These are phyloP conservation scores for Madurella fahalii DNA, from an alignment of 2,329 filamentous ascomycete genomes.

Conservation along the genomic window DNA sequence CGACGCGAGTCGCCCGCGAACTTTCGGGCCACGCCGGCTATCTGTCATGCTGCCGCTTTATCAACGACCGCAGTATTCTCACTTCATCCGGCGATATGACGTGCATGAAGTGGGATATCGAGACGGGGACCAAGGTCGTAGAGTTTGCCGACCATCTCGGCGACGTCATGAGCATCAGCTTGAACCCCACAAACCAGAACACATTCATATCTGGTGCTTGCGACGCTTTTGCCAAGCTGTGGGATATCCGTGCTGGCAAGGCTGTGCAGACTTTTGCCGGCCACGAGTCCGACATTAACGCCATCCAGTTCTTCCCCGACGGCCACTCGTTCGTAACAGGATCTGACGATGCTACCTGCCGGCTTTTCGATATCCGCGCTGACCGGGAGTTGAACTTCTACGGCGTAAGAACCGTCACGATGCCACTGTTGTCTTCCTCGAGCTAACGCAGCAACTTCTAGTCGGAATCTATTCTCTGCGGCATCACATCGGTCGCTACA, in stretches of 20 bases:
- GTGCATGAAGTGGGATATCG: conserved; percentile 99
- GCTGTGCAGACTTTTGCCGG: conserved; percentile 98
- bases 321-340: conserved; percentile 98
- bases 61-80: conserved; percentile 95
- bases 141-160: conserved; percentile 98
- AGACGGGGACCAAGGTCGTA: conserved; percentile 93
- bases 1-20: conserved; percentile 91
- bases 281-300: conserved; percentile 98
- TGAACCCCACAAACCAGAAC: conserved; percentile 98
- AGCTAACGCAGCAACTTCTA: conserved; percentile 37
- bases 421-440: not conserved
- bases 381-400: conserved; percentile 74
- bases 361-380: conserved; percentile 94
- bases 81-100: conserved; percentile 99
- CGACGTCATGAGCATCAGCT: conserved; percentile 99
- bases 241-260: conserved; percentile 98
- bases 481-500: conserved; percentile 96
- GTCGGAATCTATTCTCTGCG: conserved; percentile 96
- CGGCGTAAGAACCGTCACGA: conserved; percentile 49
- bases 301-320: conserved; percentile 98
- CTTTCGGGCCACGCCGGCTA: conserved; percentile 96
- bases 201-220: conserved; percentile 99
- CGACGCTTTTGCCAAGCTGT: conserved; percentile 96
- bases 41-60: conserved; percentile 96
- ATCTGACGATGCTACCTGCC: conserved; percentile 95